phyloP scores from a whole-genome alignment of 768 basidiomycete genomes.

The Leucogyrophana mollusca region DNA sequence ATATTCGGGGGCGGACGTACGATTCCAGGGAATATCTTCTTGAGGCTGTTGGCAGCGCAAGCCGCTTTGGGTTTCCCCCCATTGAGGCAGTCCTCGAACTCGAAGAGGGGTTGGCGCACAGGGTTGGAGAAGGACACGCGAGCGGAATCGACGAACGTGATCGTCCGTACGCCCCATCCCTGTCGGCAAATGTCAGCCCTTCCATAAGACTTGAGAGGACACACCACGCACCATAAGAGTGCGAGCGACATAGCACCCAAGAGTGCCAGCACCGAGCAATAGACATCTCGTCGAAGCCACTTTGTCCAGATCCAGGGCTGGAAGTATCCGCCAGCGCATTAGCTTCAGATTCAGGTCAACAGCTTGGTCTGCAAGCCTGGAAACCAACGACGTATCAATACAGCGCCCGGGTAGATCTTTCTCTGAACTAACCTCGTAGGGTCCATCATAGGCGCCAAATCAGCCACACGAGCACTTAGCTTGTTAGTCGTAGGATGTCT shows the following conservation, averaged over 20 bases:
- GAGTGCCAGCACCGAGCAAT: slow-evolving; percentile 90
- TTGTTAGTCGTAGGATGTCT: slow-evolving; percentile 81
- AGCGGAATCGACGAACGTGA: slow-evolving; percentile 90
- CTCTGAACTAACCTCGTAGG: slow-evolving; percentile 84
- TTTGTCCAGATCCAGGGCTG: slow-evolving; percentile 84
- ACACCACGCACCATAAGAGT: slow-evolving; percentile 79
- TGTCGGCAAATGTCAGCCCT: slow-evolving; percentile 24
- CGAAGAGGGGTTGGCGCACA: slow-evolving; percentile 94
- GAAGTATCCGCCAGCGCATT: slow-evolving; percentile 97
- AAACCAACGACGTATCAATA: too few relatives aligned
- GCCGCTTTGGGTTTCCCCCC: slow-evolving; percentile 95
- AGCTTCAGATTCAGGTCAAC: slow-evolving; percentile 97
- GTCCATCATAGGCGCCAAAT: slow-evolving; percentile 96
- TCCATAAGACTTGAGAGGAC: neutral
- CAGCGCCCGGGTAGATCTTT: too few relatives aligned
- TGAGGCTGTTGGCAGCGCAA: slow-evolving; percentile 81
- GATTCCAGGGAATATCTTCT: slow-evolving; percentile 90
- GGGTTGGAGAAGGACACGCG: slow-evolving; percentile 97
- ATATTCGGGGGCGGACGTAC: slow-evolving; percentile 42
- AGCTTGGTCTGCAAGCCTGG: slow-evolving; percentile 91
- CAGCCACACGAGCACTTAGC: slow-evolving; percentile 82
- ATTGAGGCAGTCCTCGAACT: slow-evolving; percentile 88
- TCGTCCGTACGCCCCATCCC: slow-evolving; percentile 96
- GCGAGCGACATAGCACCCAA: slow-evolving; percentile 94
- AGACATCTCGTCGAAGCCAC: slow-evolving; percentile 79